A percentile compares a stretch with the other conserved stretches of the same genome.
Evolutionary conservation across 2,329 filamentous ascomycete genomes (phyloP).

Genomic region (Helminthosporium solani): DNA sequence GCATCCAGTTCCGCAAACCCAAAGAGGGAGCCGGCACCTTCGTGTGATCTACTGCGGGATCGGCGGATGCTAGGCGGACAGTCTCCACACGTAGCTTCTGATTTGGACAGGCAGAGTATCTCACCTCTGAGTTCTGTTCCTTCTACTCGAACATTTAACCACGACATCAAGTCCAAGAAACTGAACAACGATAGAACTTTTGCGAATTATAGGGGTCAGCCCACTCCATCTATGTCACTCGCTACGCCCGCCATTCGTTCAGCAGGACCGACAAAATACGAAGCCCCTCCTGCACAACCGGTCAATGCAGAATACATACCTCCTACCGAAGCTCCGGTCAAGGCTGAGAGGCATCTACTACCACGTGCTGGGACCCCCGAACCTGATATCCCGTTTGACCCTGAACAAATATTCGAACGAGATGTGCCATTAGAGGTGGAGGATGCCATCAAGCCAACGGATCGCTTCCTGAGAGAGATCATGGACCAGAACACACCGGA

Average conservation of each 20-base stretch:
- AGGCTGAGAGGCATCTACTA: constrained; percentile 18
- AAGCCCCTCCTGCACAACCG: neutral
- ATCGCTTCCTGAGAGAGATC: constrained; percentile 33
- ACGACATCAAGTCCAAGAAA: neutral
- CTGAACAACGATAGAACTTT: neutral
- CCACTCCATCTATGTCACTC: too few species aligned
- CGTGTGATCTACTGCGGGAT: neutral
- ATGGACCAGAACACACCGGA: constrained; percentile 33
- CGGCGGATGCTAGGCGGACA: neutral
- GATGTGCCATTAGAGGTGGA: constrained; percentile 12
- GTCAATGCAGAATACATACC: neutral
- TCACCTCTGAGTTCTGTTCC: neutral
- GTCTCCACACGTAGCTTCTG: neutral
- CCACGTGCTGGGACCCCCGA: neutral
- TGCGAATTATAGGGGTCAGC: too few species aligned
- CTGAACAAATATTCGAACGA: constrained; percentile 18
- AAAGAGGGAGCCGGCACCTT: neutral
- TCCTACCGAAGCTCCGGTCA: constrained; percentile 22
- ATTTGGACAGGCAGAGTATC: neutral
- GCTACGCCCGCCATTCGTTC: neutral
- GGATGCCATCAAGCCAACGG: constrained; percentile 3
- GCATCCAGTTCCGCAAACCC: neutral
- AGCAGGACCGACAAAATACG: neutral
- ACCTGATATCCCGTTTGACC: constrained; percentile 14
- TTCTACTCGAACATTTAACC: neutral